Evolutionary conservation across 352 stramenopile genomes (phyloP).

Genomic region (Phytopythium mirpurense): DNA sequence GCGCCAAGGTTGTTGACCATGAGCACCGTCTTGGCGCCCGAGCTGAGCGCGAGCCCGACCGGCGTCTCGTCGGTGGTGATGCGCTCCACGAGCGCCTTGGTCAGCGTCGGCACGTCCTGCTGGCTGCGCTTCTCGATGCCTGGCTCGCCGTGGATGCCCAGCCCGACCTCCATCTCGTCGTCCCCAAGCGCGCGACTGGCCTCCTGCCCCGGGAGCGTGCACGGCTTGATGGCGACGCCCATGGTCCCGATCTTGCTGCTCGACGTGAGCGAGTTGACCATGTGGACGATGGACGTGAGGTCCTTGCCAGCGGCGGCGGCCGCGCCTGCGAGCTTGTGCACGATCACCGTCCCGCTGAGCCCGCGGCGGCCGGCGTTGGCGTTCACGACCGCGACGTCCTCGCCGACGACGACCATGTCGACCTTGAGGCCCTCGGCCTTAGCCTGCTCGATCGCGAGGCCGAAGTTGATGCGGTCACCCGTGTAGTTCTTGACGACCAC

Average conservation of each 20-base stretch:
- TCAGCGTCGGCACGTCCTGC: conserved; percentile 41
- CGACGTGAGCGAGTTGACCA: conserved; percentile 58
- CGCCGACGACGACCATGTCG: conserved; percentile 95
- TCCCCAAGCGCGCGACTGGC: conserved; percentile 53
- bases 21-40: conserved; percentile 51
- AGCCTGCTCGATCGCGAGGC: conserved; percentile 94
- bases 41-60: conserved; percentile 30
- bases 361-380: conserved; percentile 96
- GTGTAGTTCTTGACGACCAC: conserved; percentile 99
- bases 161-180: conserved; percentile 89
- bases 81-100: conserved; percentile 44
- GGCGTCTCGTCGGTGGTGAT: conserved; percentile 34
- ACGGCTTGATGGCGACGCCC: conserved; percentile 93
- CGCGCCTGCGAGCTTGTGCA: conserved; percentile 96
- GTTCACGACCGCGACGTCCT: conserved; percentile 91
- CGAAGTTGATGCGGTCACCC: conserved; percentile 98
- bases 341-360: conserved; percentile 94
- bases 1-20: conserved; percentile 97
- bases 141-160: conserved; percentile 96
- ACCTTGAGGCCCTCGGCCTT: conserved; percentile 88
- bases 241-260: conserved; percentile 88
- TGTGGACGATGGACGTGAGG: conserved; percentile 65
- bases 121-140: conserved; percentile 62
- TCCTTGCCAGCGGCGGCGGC: conserved; percentile 71
- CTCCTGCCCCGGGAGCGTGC: conserved; percentile 90